Evolutionary conservation across 1,139 yeast species (phyloP).

Genomic region (Scheffersomyces parashehatae): DNA sequence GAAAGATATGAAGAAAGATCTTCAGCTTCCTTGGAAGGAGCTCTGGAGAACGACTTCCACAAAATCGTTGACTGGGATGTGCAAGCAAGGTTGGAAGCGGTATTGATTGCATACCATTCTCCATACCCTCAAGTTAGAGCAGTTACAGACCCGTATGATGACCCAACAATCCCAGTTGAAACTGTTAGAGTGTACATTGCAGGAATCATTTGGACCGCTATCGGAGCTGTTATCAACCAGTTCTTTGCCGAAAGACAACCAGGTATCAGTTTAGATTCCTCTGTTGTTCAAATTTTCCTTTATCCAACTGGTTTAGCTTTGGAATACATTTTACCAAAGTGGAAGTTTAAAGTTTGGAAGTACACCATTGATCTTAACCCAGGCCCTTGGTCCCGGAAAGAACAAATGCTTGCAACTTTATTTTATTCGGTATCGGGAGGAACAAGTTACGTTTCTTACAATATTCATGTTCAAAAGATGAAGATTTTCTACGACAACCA

Average conservation of each 20-base stretch:
- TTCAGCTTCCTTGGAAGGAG: no score
- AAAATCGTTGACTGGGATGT: constrained; percentile 4
- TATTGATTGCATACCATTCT: constrained; percentile 4
- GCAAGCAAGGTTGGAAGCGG: constrained; percentile 6
- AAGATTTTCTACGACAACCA: constrained; percentile 8
- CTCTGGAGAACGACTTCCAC: background rate
- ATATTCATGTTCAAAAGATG: constrained; percentile 20
- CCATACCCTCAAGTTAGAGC: constrained; percentile 9
- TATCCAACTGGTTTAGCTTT: constrained; percentile 26
- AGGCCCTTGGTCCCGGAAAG: constrained; percentile 31
- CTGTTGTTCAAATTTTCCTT: constrained; percentile 27
- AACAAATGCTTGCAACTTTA: constrained; percentile 30
- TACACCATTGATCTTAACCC: constrained; percentile 21
- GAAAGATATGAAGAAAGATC: no score
- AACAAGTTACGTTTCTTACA: constrained; percentile 20
- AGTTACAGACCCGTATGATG: constrained; percentile 7
- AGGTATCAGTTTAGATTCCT: constrained; percentile 9
- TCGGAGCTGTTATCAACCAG: constrained; percentile 12
- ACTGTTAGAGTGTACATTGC: constrained; percentile 8
- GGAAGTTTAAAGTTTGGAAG: constrained; percentile 13
- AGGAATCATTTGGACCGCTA: constrained; percentile 4
- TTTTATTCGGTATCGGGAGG: constrained; percentile 19
- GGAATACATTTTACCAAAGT: constrained; percentile 18
- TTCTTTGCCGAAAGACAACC: constrained; percentile 12
- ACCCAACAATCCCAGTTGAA: constrained; percentile 6